Percentiles rank a stretch among this genome's conserved stretches.
These are phyloP conservation scores for Boletus tomentosulus DNA, from an alignment of 768 basidiomycete species.

Conservation along the genomic window DNA sequence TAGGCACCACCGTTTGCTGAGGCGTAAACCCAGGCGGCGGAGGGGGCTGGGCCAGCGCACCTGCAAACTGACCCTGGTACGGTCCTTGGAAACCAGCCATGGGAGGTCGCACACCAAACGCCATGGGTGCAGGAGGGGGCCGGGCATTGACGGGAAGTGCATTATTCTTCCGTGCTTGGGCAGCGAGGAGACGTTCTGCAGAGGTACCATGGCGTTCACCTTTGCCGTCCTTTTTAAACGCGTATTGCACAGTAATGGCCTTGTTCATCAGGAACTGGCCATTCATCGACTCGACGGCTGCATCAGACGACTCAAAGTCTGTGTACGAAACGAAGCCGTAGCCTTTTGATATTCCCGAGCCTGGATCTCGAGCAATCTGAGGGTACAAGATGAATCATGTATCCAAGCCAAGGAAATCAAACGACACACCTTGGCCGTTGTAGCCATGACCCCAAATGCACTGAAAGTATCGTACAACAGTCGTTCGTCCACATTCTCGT, in stretches of 20 bases:
- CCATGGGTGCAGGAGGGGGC: slow-evolving; percentile 71
- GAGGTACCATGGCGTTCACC: slow-evolving; percentile 96
- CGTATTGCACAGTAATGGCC: slow-evolving; percentile 94
- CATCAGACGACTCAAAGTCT: slow-evolving; percentile 96
- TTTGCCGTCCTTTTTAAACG: slow-evolving; percentile 99
- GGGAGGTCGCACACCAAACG: slow-evolving; percentile 62
- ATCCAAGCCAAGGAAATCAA: neutral
- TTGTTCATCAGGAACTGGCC: slow-evolving; percentile 98
- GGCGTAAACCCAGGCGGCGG: slow-evolving; percentile 78
- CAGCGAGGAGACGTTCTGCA: slow-evolving; percentile 93
- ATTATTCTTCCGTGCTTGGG: slow-evolving; percentile 95
- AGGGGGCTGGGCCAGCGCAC: slow-evolving; percentile 75
- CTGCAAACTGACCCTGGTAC: slow-evolving; percentile 92
- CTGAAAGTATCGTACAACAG: slow-evolving; percentile 93
- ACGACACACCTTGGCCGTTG: slow-evolving; percentile 69
- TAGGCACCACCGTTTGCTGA: slow-evolving; percentile 62
- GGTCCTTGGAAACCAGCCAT: slow-evolving; percentile 71
- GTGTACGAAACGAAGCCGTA: slow-evolving; percentile 98
- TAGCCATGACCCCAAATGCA: slow-evolving; percentile 90
- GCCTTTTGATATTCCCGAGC: slow-evolving; percentile 84
- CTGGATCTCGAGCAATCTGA: slow-evolving; percentile 89
- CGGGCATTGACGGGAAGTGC: slow-evolving; percentile 75
- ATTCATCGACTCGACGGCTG: slow-evolving; percentile 95
- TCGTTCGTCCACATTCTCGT: slow-evolving; percentile 92
- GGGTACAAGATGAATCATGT: slow-evolving; percentile 2